Conservation (phyloP, 2,329 filamentous ascomycete species). For the Cercospora nicotianae region DNA sequence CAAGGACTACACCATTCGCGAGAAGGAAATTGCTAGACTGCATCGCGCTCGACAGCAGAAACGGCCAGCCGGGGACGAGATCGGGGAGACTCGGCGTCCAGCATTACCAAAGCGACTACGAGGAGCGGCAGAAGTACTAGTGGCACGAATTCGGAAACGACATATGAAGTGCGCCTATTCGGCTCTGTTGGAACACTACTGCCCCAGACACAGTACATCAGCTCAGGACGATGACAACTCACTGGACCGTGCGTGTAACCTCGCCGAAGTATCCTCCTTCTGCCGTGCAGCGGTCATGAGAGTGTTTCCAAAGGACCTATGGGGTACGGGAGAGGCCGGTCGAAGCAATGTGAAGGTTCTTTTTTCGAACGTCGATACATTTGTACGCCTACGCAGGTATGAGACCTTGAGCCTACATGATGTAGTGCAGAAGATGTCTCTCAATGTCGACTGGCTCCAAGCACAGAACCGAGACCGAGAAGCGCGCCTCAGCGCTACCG, state of each 20-base stretch:
- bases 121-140: constrained; percentile 59
- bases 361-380: constrained; percentile 70
- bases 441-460: constrained; percentile 63
- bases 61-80: neutral
- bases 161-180: constrained; percentile 77
- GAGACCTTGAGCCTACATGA: constrained; percentile 80
- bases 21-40: constrained; percentile 67
- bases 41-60: neutral
- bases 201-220: constrained; percentile 52
- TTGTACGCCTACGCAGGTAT: constrained; percentile 74
- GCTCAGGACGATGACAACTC: constrained; percentile 41
- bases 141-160: constrained; percentile 66
- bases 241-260: constrained; percentile 67
- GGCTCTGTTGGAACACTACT: constrained; percentile 78
- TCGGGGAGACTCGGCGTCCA: constrained; percentile 45
- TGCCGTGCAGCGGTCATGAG: constrained; percentile 73
- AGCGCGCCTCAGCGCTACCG: constrained; percentile 66
- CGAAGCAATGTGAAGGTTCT: constrained; percentile 62
- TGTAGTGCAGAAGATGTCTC: constrained; percentile 69
- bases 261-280: constrained; percentile 75
- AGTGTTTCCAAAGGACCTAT: constrained; percentile 73
- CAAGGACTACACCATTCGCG: constrained; percentile 82
- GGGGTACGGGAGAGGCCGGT: constrained; percentile 60
- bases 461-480: constrained; percentile 49
- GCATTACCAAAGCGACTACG: constrained; percentile 61